Base-by-base conservation (phyloP, 2,329 filamentous ascomycete species). In the Trichoderma breve region DNA sequence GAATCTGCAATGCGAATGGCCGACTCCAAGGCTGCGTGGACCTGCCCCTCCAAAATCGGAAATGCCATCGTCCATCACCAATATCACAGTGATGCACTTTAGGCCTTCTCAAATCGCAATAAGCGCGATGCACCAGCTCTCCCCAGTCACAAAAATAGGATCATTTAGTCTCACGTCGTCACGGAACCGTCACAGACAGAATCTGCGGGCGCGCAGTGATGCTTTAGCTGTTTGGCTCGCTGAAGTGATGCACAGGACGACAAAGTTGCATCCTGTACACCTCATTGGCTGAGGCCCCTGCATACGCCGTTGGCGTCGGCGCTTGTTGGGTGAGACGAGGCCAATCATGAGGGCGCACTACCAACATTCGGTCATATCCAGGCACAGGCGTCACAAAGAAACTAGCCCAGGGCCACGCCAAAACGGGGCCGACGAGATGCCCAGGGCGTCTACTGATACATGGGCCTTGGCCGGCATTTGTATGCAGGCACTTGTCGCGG, bases 361-460 rank as follows among this genome's bases (percentile, higher is more conserved):
- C 32, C 32, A 15, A 24, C 18, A 15, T 26, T 53, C 30, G 58
- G 34, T 68, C 65, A 65, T 65, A 47, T 70, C 51, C 36, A 68
- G 61, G 58, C 66, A 60, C 66, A 62, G 28, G 61, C 55, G 65
- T 64, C 57, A 63, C 71, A 57, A 63, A 43, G 18, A 60, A 60
- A 51, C 47, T 32, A 36, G 70, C 43, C 47, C 36, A 53, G 64
- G 30, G 60, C 15, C 39, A 36, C 28, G 32, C 34, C 24, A 51
- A 32, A 34, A 68, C 62, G 65, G 71, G 61, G 55, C 43, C 43
- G 36, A 72, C 39, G 66, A 30, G 30, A 66, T 47, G 26, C 36
- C 14, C n/a, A 70, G 71, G 71, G 71, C 71, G 71, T 61, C 28
- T 70, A 72, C 47, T 72, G 66, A 70, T 65, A 72, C 67, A 55